Conservation (phyloP, 352 stramenopile genomes). For the Pythium sukuiense region DNA sequence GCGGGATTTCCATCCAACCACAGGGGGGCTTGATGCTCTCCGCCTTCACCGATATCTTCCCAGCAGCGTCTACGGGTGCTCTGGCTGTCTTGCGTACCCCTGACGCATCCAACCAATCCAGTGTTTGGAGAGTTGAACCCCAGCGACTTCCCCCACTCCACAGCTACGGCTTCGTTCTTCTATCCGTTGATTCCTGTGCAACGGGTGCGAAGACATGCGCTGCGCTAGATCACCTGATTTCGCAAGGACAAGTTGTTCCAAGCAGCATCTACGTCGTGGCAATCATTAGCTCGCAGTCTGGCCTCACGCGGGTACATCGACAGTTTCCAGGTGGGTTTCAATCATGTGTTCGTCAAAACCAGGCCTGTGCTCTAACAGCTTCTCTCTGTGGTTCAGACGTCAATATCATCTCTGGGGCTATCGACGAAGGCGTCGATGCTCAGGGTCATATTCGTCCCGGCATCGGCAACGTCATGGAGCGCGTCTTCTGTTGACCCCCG, state of each 20-base stretch:
- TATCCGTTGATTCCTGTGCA: constrained; percentile 45
- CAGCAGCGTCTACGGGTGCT: constrained; percentile 20
- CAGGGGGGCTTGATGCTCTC: constrained; percentile 23
- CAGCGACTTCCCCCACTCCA: constrained; percentile 32
- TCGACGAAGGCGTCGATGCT: constrained; percentile 45
- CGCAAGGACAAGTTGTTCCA: constrained; percentile 26
- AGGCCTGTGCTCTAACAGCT: no score
- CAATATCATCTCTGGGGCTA: constrained; percentile 40
- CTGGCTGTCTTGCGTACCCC: constrained; percentile 9
- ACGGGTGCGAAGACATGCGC: constrained; percentile 43
- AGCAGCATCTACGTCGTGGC: constrained; percentile 59
- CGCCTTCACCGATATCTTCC: constrained; percentile 31
- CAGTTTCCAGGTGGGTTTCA: constrained; percentile 43
- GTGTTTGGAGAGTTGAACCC: constrained; percentile 25
- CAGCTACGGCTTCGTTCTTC: constrained; percentile 23
- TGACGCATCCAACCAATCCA: not conserved
- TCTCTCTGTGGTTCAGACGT: constrained; percentile 24
- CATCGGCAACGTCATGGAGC: constrained; percentile 39
- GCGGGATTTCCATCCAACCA: constrained; percentile 32
- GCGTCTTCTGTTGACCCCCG: constrained; percentile 37
- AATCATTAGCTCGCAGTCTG: constrained; percentile 43
- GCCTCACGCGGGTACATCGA: constrained; percentile 40
- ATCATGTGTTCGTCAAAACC: not conserved
- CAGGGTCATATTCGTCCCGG: constrained; percentile 38
- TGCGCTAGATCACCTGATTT: constrained; percentile 44